Conservation (phyloP, 2,329 filamentous ascomycete genomes). For the Penicillium hesseltinei region DNA sequence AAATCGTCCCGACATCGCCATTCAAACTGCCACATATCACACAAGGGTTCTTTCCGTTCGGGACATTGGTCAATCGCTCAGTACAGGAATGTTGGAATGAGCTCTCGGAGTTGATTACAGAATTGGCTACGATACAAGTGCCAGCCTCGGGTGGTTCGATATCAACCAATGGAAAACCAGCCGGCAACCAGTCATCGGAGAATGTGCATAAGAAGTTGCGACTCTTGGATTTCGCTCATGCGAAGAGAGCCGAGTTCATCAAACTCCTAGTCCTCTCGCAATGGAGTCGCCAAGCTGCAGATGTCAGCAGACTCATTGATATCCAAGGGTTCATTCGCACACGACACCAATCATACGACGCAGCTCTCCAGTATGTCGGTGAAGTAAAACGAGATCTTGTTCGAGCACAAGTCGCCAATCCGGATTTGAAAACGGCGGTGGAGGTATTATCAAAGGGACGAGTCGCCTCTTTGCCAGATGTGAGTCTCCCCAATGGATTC, state of each 20-base stretch:
- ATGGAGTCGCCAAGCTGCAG: conserved; percentile 77
- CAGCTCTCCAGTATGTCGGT: conserved; percentile 62
- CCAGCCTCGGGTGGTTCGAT: conserved; percentile 32
- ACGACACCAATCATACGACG: conserved; percentile 60
- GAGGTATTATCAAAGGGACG: conserved; percentile 78
- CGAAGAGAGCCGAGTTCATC: conserved; percentile 81
- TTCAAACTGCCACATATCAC: conserved; percentile 67
- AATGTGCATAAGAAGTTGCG: conserved; percentile 74
- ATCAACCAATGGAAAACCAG: conserved; percentile 28
- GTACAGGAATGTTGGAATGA: conserved; percentile 81
- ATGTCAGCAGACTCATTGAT: conserved; percentile 85
- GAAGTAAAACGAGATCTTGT: conserved; percentile 71
- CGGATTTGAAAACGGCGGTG: conserved; percentile 85
- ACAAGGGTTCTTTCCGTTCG: conserved; percentile 72
- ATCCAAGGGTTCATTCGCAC: conserved; percentile 71
- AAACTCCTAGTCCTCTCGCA: conserved; percentile 87
- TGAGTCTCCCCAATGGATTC: conserved; percentile 44
- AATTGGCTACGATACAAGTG: conserved; percentile 67
- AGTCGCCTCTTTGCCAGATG: conserved; percentile 75
- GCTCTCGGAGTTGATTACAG: conserved; percentile 66
- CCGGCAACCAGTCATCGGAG: conserved; percentile 46
- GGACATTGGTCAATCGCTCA: conserved; percentile 70
- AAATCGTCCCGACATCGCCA: conserved; percentile 27
- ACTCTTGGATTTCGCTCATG: conserved; percentile 74
- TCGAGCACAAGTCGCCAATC: conserved; percentile 75